Conservation (phyloP, 768 basidiomycete genomes). For the Naganishia randhawae region DNA sequence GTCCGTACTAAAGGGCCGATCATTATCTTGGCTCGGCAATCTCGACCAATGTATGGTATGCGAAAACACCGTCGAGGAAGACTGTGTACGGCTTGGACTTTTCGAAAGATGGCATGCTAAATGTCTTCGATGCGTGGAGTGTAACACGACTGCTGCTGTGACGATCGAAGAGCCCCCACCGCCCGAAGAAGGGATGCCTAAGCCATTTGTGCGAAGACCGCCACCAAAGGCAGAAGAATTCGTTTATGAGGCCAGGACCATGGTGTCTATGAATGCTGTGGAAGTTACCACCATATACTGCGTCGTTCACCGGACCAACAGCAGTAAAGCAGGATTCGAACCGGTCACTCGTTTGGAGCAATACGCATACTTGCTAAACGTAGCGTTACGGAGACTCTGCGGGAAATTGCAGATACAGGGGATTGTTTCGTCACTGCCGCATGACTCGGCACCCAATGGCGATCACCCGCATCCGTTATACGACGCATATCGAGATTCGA, state of each 20-base stretch:
- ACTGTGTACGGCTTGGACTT: slow-evolving; percentile 90
- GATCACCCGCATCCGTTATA: slow-evolving; percentile 47
- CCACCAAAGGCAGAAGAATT: slow-evolving; percentile 78
- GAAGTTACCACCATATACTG: slow-evolving; percentile 61
- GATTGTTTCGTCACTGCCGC: slow-evolving; percentile 75
- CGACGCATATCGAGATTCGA: slow-evolving; percentile 79
- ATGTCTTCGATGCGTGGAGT: slow-evolving; percentile 71
- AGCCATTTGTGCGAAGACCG: slow-evolving; percentile 64
- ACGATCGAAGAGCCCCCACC: slow-evolving; percentile 22
- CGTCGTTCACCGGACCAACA: slow-evolving; percentile 66
- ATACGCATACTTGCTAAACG: slow-evolving; percentile 93
- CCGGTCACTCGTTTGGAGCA: slow-evolving; percentile 92
- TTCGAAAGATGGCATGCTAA: slow-evolving; percentile 95
- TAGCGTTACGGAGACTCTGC: slow-evolving; percentile 86
- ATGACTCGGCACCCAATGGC: slow-evolving; percentile 53
- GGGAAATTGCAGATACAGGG: slow-evolving; percentile 74
- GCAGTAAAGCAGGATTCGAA: slow-evolving; percentile 74
- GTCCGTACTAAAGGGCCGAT: slow-evolving; percentile 46
- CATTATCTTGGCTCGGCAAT: slow-evolving; percentile 16
- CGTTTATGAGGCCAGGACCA: slow-evolving; percentile 60
- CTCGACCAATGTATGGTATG: slow-evolving; percentile 84
- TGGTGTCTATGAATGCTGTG: slow-evolving; percentile 55
- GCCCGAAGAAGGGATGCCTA: slow-evolving; percentile 48
- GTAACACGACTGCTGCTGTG: slow-evolving; percentile 24
- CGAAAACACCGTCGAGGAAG: slow-evolving; percentile 87